Base-by-base conservation (phyloP, 208 protist genomes). In the Acanthamoeba sp. region DNA sequence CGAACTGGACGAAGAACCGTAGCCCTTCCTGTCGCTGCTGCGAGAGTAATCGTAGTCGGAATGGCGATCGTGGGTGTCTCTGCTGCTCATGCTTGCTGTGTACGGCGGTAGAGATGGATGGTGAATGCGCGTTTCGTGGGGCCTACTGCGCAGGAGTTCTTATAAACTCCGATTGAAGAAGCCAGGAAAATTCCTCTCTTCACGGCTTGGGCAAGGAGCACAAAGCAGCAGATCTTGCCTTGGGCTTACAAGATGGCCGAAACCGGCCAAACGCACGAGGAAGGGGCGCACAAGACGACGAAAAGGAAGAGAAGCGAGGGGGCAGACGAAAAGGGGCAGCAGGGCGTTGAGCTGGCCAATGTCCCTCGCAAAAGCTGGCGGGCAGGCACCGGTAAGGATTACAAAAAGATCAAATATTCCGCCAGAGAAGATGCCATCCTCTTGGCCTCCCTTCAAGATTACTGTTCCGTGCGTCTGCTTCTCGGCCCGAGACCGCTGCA, bases 21-120 rank as follows among this genome's bases (percentile, higher is more conserved):
- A 82, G 18, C 73, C 82, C 82, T 89, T 89, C 18, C 82, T 12
- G 32, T 89, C 82, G 52, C 82, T 89, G 42, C 82, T 89, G 48
- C 82, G 82, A 20, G 82, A 64, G 34, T 89, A 89, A 64, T 55
- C 42, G 82, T 89, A 50, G 34, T 89, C 38, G 14, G 82, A 89
- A 24, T 62, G 29, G 82, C 82, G 38, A 42, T 89, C 82, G 48
- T 88, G 16, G 12, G 20, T 89, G 82, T 89, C 27, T 14, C 48
- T 36, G 82, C 82, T 89, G 48, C 42, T 89, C 36, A 82, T 34
- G 2, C 12, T 22, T 50, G 36, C 10, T 50, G 29, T 27, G 12
- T 18, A 38, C 16, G 27, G 69, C 16, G 27, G 69, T n/a, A 38
- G 27, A 36, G 29, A 78, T n/a, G 29, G 34, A 78, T n/a, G 27